Evolutionary conservation across 2,329 filamentous ascomycete genomes (phyloP).

Genomic region (Fusarium vanettenii): DNA sequence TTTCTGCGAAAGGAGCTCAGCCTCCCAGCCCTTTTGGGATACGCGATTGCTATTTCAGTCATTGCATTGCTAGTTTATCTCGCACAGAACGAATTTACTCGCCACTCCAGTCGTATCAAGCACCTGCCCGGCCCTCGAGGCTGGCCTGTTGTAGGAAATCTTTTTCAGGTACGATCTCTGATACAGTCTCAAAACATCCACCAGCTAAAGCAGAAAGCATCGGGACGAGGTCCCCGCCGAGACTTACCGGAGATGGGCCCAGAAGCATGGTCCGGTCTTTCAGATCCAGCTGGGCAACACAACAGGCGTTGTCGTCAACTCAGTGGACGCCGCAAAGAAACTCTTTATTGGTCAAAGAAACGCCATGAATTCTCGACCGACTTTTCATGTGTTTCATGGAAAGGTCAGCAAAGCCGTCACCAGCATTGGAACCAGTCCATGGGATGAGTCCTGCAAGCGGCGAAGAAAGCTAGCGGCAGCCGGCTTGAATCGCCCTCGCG

Average conservation of each 20-base stretch:
- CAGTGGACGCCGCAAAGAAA: slow-evolving; percentile 71
- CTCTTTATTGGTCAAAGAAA: slow-evolving; percentile 76
- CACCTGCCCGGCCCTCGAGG: slow-evolving; percentile 4
- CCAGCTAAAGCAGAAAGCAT: background rate
- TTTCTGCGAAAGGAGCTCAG: background rate
- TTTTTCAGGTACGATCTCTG: slow-evolving; percentile 6
- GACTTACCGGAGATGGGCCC: slow-evolving; percentile 45
- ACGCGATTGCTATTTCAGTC: background rate
- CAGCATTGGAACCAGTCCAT: slow-evolving; percentile 73
- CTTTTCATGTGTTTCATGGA: slow-evolving; percentile 71
- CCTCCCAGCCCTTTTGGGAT: background rate
- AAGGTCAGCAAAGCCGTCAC: slow-evolving; percentile 58
- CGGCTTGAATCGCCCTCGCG: slow-evolving; percentile 69
- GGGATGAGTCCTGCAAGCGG: slow-evolving; percentile 75
- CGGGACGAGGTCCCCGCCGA: slow-evolving; percentile 26
- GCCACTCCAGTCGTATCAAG: slow-evolving; percentile 1
- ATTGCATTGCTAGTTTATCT: background rate
- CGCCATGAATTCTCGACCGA: slow-evolving; percentile 72
- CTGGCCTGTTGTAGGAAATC: slow-evolving; percentile 15
- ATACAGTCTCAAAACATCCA: background rate
- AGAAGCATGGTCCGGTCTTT: slow-evolving; percentile 46
- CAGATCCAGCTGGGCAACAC: slow-evolving; percentile 54
- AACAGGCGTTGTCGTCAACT: slow-evolving; percentile 75
- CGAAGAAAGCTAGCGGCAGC: slow-evolving; percentile 68
- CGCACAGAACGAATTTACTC: background rate